Base-by-base conservation (phyloP, 2,329 filamentous ascomycete genomes). In the Balansia obtecta region DNA sequence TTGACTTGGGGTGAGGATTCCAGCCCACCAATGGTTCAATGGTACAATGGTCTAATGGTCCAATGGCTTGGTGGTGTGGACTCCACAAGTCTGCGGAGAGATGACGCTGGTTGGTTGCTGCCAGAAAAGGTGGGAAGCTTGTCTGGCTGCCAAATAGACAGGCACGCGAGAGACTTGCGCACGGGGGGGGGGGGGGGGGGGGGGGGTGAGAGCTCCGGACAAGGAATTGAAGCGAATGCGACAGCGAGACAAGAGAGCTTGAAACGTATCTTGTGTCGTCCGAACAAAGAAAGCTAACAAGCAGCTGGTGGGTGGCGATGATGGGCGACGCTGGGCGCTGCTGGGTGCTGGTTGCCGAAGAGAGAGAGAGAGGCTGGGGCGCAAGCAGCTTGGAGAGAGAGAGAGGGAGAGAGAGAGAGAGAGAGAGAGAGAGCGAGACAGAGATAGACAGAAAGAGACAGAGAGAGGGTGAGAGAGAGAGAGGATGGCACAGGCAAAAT, bases 341-440 rank as follows among this genome's bases (percentile, higher is more conserved):
- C 47, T 49, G 44, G 46, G 46, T n/a, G 38, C 42, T 48, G 46
- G 46, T 42, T 49, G 47, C 47, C 47, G 40, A 44, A 30, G 33
- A 18, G 39, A 38, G 22, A 30, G 38, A 30, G 33, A 18, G 39
- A 38, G 22, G 40, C 39, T 43, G 42, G 30, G 30, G 40, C 30
- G 11, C 20, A 27, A 30, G 13, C 33, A 34, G 33, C 33, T 34
- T 13, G 33, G n/a, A n/a, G n/a, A n/a, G n/a, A n/a, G n/a, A n/a
- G n/a, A n/a, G n/a, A n/a, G n/a, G n/a, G n/a, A n/a, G n/a, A n/a
- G n/a, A n/a, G n/a, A n/a, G n/a, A n/a, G n/a, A n/a, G n/a, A n/a
- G n/a, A n/a, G n/a, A n/a, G n/a, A n/a, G n/a, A n/a, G n/a, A n/a
- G n/a, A n/a, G n/a, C n/a, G n/a, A n/a, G n/a, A n/a, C n/a, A n/a